Base-by-base conservation (phyloP, 306 rosid species). In the Erythrophleum fordii region DNA sequence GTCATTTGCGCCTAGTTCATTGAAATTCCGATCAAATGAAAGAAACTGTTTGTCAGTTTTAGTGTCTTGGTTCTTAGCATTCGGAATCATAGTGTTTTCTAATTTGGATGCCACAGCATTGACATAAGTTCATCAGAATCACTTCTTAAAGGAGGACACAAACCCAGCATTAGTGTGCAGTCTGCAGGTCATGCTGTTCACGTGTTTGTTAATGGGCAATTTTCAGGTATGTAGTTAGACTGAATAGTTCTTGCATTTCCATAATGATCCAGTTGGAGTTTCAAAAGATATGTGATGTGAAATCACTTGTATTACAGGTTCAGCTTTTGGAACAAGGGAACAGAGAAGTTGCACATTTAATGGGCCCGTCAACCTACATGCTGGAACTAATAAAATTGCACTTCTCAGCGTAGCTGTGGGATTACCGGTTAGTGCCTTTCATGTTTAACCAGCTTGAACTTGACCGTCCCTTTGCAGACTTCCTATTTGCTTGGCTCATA, bases 391-490 rank as follows among this genome's bases (percentile, higher is more conserved):
- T 44, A 90, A 79, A 87, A 88, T 95, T 77, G 88, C 99, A 73
- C 90, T 95, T 53, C 98, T 95, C 53, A 95, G 98, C 75, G 76
- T 93, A 45, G 92, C 99, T 68, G 97, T 91, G 71, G 99, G 99
- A 88, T 88, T 95, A 66, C 97, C 97, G 26, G 99, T 95, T 29
- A 83, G 92, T 80, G 58, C 62, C 79, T 72, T 79, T 59, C 44
- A 76, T 83, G 41, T 68, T 44, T 22, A 55, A 71, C 84, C 52
- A 82, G 35, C 28, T 68, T 66, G 80, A 20, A 66, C 61, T 8
- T 20, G 29, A 22, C 28, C 26, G 0, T 55, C 10, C 10, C 61
- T 9, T 72, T 51, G 8, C 34, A 52, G 45, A 70, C 51, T 8
- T 12, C 6, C 39, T 29, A 34, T 73, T 79, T 82, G 41, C 64